These are phyloP conservation scores for Crucibulum laeve DNA, from an alignment of 768 basidiomycete genomes.

Conservation along the genomic window DNA sequence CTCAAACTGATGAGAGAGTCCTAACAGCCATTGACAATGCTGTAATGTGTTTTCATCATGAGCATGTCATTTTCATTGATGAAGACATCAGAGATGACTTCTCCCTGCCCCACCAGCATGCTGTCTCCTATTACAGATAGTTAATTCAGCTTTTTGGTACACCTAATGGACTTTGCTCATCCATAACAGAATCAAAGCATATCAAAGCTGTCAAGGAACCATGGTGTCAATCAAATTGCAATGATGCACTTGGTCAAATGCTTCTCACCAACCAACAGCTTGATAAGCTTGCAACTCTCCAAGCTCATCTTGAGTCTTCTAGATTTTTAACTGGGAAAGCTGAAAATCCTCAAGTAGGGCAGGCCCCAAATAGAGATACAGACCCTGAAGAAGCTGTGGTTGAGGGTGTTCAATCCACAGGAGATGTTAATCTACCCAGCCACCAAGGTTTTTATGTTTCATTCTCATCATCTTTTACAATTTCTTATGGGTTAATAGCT, in stretches of 20 bases:
- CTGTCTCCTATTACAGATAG: slow-evolving; percentile 13
- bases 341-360: slow-evolving; percentile 1
- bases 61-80: slow-evolving; percentile 22
- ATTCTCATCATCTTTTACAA: background rate
- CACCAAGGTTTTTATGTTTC: background rate
- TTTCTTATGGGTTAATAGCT: slow-evolving; percentile 3
- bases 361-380: background rate
- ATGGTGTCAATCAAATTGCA: slow-evolving; percentile 23
- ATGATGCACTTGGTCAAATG: slow-evolving; percentile 30
- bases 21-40: slow-evolving; percentile 13
- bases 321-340: slow-evolving; percentile 16
- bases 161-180: slow-evolving; percentile 24
- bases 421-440: slow-evolving; percentile 5
- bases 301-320: slow-evolving; percentile 10
- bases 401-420: background rate
- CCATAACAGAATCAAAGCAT: slow-evolving; percentile 26
- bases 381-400: too few species aligned
- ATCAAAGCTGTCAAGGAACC: slow-evolving; percentile 29
- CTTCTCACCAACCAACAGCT: slow-evolving; percentile 22
- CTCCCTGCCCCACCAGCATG: slow-evolving; percentile 19
- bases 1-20: slow-evolving; percentile 1
- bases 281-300: slow-evolving; percentile 21
- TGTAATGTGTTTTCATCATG: slow-evolving; percentile 18
- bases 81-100: slow-evolving; percentile 10
- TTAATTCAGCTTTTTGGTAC: slow-evolving; percentile 17